Conservation (phyloP, 1,284 basidiomycete genomes). For the Pseudozyma tsukubaensis region DNA sequence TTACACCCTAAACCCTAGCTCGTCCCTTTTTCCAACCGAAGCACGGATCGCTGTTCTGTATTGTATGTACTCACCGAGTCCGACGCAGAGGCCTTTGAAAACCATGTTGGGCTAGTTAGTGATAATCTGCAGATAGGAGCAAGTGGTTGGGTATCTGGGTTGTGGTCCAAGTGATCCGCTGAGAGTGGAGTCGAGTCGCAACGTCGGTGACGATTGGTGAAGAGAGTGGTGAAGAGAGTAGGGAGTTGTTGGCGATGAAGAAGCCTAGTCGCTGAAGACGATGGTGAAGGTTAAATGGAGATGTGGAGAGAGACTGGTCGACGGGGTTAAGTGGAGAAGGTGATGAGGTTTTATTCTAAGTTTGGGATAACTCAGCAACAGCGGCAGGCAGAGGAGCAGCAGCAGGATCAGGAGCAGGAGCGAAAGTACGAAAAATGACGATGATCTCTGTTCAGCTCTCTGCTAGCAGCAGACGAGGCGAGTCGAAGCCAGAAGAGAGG, state of each 20-base stretch:
- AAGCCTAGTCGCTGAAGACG: neutral
- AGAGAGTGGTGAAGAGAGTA: neutral
- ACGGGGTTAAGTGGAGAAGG: slow-evolving; percentile 1
- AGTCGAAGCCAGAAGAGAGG: neutral
- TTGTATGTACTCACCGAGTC: slow-evolving; percentile 44
- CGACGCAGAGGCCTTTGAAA: slow-evolving; percentile 52
- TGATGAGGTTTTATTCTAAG: neutral
- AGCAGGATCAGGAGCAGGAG: neutral
- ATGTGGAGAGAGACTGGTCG: neutral
- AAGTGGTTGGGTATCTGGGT: slow-evolving; percentile 1
- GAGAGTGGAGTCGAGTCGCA: neutral
- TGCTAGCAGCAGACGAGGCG: too few relatives aligned
- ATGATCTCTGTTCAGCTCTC: neutral
- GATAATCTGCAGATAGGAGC: neutral
- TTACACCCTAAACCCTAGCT: neutral
- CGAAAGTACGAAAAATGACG: slow-evolving; percentile 2
- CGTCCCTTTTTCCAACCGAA: too few relatives aligned
- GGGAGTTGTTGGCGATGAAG: neutral
- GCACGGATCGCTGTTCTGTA: neutral
- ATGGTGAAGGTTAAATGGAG: neutral
- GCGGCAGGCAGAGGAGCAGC: neutral
- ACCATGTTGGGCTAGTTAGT: slow-evolving; percentile 35
- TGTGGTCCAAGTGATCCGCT: neutral
- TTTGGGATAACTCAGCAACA: neutral
- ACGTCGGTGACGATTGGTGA: too few relatives aligned